Percentiles rank a stretch among this genome's conserved stretches.
Conservation (phyloP, 768 basidiomycete species). For the Tephrocybe sp. region DNA sequence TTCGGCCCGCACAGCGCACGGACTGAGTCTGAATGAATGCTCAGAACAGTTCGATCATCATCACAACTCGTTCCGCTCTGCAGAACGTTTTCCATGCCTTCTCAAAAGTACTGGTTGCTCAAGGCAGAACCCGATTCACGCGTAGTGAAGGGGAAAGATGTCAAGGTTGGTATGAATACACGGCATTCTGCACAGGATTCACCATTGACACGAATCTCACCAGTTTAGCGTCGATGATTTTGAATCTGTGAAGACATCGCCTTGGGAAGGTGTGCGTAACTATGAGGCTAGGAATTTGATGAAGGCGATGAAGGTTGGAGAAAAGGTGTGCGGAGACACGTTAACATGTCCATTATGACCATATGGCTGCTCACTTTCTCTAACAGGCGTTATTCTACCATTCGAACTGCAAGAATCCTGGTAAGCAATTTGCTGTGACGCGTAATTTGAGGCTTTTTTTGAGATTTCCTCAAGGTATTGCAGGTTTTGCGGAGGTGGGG, state of each 20-base stretch:
- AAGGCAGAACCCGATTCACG: slow-evolving; percentile 87
- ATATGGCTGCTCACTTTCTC: too few species aligned
- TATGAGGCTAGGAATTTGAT: slow-evolving; percentile 81
- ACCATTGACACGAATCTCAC: slow-evolving; percentile 1
- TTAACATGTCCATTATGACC: not conserved
- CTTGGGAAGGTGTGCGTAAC: slow-evolving; percentile 89
- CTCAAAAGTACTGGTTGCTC: slow-evolving; percentile 60
- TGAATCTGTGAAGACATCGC: slow-evolving; percentile 61
- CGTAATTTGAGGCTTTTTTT: not conserved
- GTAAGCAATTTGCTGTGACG: slow-evolving; percentile 31
- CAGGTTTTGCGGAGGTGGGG: slow-evolving; percentile 75
- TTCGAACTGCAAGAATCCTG: slow-evolving; percentile 82
- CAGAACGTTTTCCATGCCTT: slow-evolving; percentile 10
- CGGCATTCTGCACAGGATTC: not conserved
- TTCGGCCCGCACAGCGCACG: not conserved
- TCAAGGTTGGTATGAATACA: slow-evolving; percentile 55
- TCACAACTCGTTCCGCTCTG: not conserved
- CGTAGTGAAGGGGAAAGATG: slow-evolving; percentile 82
- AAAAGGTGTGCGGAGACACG: slow-evolving; percentile 62
- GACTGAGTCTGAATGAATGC: slow-evolving; percentile 6
- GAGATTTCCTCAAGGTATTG: slow-evolving; percentile 46
- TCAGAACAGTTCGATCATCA: not conserved
- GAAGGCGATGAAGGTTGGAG: slow-evolving; percentile 74
- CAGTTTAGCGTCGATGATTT: slow-evolving; percentile 89
- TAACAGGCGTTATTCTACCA: slow-evolving; percentile 87